phyloP scores from a whole-genome alignment of 1,139 yeast species.

The Sugiyamaella sp. region DNA sequence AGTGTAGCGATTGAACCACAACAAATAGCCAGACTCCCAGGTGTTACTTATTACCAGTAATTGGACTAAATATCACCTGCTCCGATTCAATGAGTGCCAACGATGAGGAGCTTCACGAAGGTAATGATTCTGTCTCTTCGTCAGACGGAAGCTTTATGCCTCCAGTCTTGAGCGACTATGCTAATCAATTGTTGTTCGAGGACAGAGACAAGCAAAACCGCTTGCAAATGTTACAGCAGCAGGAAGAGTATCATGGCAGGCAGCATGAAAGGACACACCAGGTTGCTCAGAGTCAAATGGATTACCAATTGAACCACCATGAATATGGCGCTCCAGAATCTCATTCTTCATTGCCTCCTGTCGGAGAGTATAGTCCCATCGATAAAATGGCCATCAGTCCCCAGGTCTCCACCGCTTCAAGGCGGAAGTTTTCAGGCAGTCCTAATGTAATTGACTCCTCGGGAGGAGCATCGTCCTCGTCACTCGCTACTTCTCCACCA shows the following conservation, averaged over 20 bases:
- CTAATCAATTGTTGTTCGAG: slow-evolving; percentile 47
- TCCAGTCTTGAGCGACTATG: slow-evolving; percentile 66
- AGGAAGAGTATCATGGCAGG: not conserved
- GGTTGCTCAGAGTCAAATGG: not conserved
- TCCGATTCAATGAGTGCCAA: slow-evolving; percentile 6
- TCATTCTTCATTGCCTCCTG: not conserved
- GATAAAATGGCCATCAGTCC: slow-evolving; percentile 13
- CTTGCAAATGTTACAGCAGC: slow-evolving; percentile 9
- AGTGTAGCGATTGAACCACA: no score
- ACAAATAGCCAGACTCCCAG: no score
- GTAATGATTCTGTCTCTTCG: slow-evolving; percentile 37
- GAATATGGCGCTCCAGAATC: no score
- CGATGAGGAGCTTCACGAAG: slow-evolving; percentile 23
- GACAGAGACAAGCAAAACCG: slow-evolving; percentile 15
- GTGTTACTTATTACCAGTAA: no score
- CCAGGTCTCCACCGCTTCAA: not conserved
- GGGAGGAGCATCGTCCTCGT: slow-evolving; percentile 1
- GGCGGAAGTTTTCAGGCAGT: slow-evolving; percentile 3
- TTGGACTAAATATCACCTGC: not conserved
- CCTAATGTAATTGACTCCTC: slow-evolving; percentile 8
- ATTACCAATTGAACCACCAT: not conserved
- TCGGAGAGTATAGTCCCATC: not conserved
- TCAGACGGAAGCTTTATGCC: slow-evolving; percentile 59
- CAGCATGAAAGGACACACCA: not conserved
- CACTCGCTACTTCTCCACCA: slow-evolving; percentile 13